Percentiles rank a stretch among this genome's conserved stretches.
Conservation (phyloP, 2,329 filamentous ascomycete species). For the Tolypocladium cylindrosporum region DNA sequence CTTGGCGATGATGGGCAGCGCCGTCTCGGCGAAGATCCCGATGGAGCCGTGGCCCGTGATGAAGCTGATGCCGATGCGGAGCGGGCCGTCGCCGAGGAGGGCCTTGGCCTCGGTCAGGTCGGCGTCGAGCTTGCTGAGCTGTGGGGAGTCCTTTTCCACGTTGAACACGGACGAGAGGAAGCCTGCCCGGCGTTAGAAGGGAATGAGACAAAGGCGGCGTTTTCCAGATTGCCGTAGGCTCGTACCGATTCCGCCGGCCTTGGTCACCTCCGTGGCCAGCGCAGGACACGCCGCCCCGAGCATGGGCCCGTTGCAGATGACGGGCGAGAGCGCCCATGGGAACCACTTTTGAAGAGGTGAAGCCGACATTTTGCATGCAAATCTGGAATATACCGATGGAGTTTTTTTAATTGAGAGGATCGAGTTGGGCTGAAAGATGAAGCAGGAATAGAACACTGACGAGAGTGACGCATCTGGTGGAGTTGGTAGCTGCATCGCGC, state of each 20-base stretch:
- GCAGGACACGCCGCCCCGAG: conserved; percentile 19
- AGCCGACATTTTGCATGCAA: background rate
- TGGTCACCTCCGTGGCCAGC: conserved; percentile 26
- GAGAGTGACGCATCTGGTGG: background rate
- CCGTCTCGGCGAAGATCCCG: conserved; percentile 28
- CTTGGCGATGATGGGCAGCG: conserved; percentile 38
- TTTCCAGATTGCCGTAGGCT: background rate
- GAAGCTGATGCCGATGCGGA: conserved; percentile 48
- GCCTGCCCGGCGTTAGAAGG: conserved; percentile 8
- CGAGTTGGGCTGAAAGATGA: background rate
- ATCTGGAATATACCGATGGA: background rate
- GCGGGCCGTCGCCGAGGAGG: conserved; percentile 27
- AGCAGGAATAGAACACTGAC: background rate
- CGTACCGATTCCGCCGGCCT: conserved; percentile 27
- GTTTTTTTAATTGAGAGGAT: background rate
- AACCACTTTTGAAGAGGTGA: conserved; percentile 17
- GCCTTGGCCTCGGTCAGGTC: conserved; percentile 18
- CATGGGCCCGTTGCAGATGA: conserved; percentile 28
- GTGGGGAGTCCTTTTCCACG: conserved; percentile 16
- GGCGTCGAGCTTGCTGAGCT: conserved; percentile 20
- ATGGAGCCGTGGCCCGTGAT: conserved; percentile 41
- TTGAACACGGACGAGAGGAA: conserved; percentile 22
- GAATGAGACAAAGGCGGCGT: background rate
- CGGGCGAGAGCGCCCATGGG: conserved; percentile 17
- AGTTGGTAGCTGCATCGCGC: background rate